phyloP scores from a whole-genome alignment of 2,329 filamentous ascomycete genomes.

The Dactylella cylindrospora region DNA sequence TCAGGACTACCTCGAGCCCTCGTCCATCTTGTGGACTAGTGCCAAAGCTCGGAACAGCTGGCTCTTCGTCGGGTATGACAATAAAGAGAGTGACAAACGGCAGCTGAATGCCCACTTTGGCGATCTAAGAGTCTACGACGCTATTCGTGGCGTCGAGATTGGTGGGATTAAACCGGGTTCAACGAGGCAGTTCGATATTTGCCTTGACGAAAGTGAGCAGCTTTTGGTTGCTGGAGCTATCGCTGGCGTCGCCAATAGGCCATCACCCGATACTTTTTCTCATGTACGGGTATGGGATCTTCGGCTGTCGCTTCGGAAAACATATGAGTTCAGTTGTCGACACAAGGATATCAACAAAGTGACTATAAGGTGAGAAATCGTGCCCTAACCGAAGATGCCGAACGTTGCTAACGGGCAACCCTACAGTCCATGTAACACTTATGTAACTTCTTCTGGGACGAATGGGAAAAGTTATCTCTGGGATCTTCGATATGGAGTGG shows the following conservation, averaged over 20 bases:
- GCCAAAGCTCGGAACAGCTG: constrained; percentile 32
- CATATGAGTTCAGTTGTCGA: constrained; percentile 32
- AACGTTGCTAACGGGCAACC: constrained; percentile 7
- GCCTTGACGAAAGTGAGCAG: constrained; percentile 28
- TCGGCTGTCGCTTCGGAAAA: constrained; percentile 9
- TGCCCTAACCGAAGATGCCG: background rate
- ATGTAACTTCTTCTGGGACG: constrained; percentile 47
- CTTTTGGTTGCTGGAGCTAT: constrained; percentile 36
- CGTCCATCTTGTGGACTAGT: constrained; percentile 41
- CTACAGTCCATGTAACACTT: constrained; percentile 44
- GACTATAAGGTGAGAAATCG: constrained; percentile 46
- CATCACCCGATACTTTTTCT: constrained; percentile 26
- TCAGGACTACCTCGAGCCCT: constrained; percentile 40
- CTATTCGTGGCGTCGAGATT: constrained; percentile 13
- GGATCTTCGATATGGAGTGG: constrained; percentile 39
- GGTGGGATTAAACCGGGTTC: constrained; percentile 24
- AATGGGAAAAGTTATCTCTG: constrained; percentile 46
- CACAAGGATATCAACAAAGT: constrained; percentile 48
- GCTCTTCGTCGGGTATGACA: constrained; percentile 47
- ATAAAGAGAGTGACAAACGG: constrained; percentile 24
- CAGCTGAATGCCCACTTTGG: constrained; percentile 27
- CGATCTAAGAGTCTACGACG: constrained; percentile 46
- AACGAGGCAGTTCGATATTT: constrained; percentile 45
- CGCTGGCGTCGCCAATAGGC: constrained; percentile 11
- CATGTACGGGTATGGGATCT: constrained; percentile 37